Conservation (phyloP, 228 moss, liverwort and hornwort genomes). For the Sphagnum magellanicum region DNA sequence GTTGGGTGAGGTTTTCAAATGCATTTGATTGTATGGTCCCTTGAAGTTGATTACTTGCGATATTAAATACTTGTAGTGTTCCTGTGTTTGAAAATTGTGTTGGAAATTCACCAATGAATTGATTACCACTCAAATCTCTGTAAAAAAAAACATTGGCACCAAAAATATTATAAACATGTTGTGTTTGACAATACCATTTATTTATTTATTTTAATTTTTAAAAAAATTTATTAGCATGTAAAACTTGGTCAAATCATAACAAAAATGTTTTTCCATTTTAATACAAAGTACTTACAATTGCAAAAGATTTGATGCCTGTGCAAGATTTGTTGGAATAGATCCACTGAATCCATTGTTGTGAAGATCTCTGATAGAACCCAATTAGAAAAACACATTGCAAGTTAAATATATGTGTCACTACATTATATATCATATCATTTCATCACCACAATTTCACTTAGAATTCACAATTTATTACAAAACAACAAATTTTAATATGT, state of each 20-base stretch:
- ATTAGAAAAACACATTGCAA: not conserved
- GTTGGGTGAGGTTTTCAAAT: slow-evolving; percentile 9
- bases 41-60: slow-evolving; percentile 13
- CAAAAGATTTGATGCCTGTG: not conserved
- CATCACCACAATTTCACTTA: too few species aligned
- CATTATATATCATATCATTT: too few species aligned
- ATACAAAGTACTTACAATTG: slow-evolving; percentile 1
- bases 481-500: too few species aligned
- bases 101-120: slow-evolving; percentile 16
- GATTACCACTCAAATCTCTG: slow-evolving; percentile 15
- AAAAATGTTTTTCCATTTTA: too few species aligned
- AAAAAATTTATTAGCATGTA: too few species aligned
- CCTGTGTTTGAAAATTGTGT: not conserved
- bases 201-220: too few species aligned
- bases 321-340: slow-evolving; percentile 2
- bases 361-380: slow-evolving; percentile 7
- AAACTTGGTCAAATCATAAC: too few species aligned
- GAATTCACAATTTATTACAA: too few species aligned
- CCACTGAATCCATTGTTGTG: slow-evolving; percentile 12
- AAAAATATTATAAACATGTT: too few species aligned
- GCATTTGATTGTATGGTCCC: not conserved
- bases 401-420: too few species aligned
- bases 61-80: slow-evolving; percentile 6
- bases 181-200: too few species aligned
- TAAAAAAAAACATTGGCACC: not conserved